Evolutionary conservation across 768 basidiomycete genomes (phyloP), one percentile per base, ranked within the genome.

Genomic region (Amanita subjunquillea): DNA sequence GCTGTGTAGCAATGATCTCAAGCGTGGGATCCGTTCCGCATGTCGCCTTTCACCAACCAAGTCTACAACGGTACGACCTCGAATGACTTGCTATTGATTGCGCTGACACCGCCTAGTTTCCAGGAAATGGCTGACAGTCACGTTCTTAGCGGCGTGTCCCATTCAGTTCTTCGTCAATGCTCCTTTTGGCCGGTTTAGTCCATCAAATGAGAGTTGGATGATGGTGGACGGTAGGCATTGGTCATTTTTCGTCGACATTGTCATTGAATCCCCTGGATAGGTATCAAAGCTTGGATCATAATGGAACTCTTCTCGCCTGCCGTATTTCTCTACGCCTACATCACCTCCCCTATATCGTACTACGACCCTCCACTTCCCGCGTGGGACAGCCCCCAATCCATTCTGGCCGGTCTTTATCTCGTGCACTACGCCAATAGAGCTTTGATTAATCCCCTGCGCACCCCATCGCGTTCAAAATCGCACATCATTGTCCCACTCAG

Each of bases 401-500:
- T 88, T 47, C 72, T 91, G 50, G 71, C 74, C 12, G 56, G 63
- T 6, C 71, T 85, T 48, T 94, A 76, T 66, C 63, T 92, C 46
- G 51, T 74, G 1, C 92, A 96, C 70, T 95, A 97, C 67, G 56
- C 77, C 49, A 92, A 95, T 67, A 87, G 94, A 47, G 81, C 90
- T 4, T 53, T 92, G 47, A 59, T 96, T 30, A 87, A 83, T 2
- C 89, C 91, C 5, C 70, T 95, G 4, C 77, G 89, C 54, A 85
- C 90, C 0, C 87, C 92, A 0, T 80, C 81, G 30, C 79, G 91
- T 41, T 85, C 87, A 0, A 85, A 80, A 54, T 75, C 83, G 9
- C 87, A 94, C 68, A 62, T 91, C 54, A 62, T 69, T 47, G 82
- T 95, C 8, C 70, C 81, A 1, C 36, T 85, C 8, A 54, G 57